Evolutionary conservation across 2,329 filamentous ascomycete species (phyloP).

Genomic region (Bipolaris victoriae): DNA sequence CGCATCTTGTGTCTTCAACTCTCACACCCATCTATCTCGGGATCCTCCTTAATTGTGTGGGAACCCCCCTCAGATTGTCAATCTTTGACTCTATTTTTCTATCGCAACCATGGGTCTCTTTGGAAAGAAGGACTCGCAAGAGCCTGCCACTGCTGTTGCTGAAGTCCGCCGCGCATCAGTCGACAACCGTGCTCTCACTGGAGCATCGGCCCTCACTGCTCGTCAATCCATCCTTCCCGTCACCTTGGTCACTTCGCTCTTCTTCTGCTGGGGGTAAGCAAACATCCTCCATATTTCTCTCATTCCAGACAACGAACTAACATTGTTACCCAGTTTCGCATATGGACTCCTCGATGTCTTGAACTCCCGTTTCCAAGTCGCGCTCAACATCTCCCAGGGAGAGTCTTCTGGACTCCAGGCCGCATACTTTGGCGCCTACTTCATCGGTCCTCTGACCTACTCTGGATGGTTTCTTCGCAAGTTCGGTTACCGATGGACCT

Average conservation of each 20-base stretch:
- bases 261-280: constrained; percentile 58
- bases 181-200: constrained; percentile 44
- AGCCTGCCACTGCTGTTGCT: constrained; percentile 45
- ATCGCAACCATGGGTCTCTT: constrained; percentile 34
- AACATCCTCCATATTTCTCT: no score
- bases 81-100: not conserved
- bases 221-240: constrained; percentile 58
- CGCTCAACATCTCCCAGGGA: constrained; percentile 55
- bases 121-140: constrained; percentile 33
- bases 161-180: constrained; percentile 45
- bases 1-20: constrained; percentile 21
- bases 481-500: constrained; percentile 80
- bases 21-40: constrained; percentile 17
- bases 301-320: not conserved
- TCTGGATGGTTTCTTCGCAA: constrained; percentile 68
- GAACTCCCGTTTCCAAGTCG: constrained; percentile 53
- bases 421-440: constrained; percentile 67
- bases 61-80: not conserved
- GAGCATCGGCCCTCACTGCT: constrained; percentile 50
- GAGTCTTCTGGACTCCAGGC: constrained; percentile 68
- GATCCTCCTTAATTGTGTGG: constrained; percentile 15
- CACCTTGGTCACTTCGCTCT: constrained; percentile 54
- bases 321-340: constrained; percentile 38
- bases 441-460: constrained; percentile 60
- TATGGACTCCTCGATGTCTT: constrained; percentile 55